These are phyloP conservation scores for Ceratobasidium sp. DNA, from an alignment of 1,284 basidiomycete genomes.

Conservation along the genomic window DNA sequence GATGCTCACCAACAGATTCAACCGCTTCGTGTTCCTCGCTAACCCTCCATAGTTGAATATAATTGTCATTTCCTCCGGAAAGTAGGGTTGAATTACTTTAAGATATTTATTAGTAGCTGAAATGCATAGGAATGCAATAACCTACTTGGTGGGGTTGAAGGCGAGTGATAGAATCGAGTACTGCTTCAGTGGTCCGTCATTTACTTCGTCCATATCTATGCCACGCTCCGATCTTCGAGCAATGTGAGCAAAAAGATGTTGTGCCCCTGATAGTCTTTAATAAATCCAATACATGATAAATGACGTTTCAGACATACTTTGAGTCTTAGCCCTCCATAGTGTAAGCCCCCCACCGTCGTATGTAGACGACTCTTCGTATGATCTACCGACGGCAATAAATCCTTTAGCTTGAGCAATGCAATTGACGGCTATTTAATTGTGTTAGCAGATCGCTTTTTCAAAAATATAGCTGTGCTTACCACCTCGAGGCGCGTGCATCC, in stretches of 20 bases:
- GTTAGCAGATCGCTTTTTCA: not conserved
- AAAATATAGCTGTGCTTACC: not conserved
- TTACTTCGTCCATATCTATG: not conserved
- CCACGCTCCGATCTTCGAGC: not conserved
- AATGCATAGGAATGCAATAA: not conserved
- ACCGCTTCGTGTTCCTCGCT: conserved; percentile 26
- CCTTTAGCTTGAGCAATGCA: conserved; percentile 35
- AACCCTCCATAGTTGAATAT: conserved; percentile 22
- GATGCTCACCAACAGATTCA: conserved; percentile 19
- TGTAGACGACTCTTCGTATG: conserved; percentile 28
- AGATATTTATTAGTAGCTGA: not conserved
- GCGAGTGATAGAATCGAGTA: conserved; percentile 19
- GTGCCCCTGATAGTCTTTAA: conserved; percentile 4
- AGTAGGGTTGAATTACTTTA: conserved; percentile 15
- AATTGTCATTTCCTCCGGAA: conserved; percentile 28
- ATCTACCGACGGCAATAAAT: conserved; percentile 34
- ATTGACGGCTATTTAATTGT: conserved; percentile 13
- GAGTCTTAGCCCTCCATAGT: conserved; percentile 27
- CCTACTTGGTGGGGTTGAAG: conserved; percentile 27
- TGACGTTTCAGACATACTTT: conserved; percentile 8
- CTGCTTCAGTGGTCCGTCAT: not conserved
- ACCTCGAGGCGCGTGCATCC: conserved; percentile 36
- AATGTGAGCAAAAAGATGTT: conserved; percentile 36
- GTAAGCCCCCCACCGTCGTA: conserved; percentile 36
- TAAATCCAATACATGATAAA: not conserved